Conservation (phyloP, 495 filamentous ascomycete species). For the Staphylotrichum longicolle region DNA sequence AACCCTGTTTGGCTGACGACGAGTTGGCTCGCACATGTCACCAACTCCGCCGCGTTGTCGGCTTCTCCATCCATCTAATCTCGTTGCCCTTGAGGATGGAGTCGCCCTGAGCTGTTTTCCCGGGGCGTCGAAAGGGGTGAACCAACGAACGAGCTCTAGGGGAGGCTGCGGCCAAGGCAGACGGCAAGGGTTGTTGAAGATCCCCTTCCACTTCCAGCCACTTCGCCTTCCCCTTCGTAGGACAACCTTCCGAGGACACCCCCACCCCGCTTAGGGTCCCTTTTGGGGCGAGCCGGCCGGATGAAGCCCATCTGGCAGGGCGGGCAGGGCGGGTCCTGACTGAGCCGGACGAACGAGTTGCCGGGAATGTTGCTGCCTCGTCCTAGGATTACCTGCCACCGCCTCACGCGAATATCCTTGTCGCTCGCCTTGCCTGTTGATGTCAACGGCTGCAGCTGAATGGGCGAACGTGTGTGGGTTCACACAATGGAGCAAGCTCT, state of each 20-base stretch:
- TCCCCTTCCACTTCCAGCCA: constrained; percentile 23
- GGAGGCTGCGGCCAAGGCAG: constrained; percentile 6
- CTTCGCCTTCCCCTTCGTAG: constrained; percentile 1
- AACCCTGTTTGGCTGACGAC: neutral
- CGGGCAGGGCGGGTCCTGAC: constrained; percentile 3
- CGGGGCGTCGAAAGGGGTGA: neutral
- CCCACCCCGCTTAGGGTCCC: constrained; percentile 1
- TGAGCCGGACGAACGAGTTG: constrained; percentile 14
- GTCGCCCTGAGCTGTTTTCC: neutral
- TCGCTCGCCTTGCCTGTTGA: neutral
- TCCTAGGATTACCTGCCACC: neutral
- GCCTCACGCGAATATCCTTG: neutral
- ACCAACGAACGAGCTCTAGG: neutral
- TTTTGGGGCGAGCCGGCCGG: constrained; percentile 1
- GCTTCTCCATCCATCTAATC: neutral
- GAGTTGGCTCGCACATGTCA: neutral
- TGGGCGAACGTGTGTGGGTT: neutral
- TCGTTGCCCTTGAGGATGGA: neutral
- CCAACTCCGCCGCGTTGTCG: neutral
- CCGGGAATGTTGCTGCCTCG: constrained; percentile 13
- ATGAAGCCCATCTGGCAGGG: constrained; percentile 12
- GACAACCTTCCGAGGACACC: neutral
- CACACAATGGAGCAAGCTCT: neutral
- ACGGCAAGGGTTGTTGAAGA: constrained; percentile 15
- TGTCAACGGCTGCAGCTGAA: neutral